Evolutionary conservation across 768 basidiomycete species (phyloP).

Genomic region (Leucocoprinus birnbaumii): DNA sequence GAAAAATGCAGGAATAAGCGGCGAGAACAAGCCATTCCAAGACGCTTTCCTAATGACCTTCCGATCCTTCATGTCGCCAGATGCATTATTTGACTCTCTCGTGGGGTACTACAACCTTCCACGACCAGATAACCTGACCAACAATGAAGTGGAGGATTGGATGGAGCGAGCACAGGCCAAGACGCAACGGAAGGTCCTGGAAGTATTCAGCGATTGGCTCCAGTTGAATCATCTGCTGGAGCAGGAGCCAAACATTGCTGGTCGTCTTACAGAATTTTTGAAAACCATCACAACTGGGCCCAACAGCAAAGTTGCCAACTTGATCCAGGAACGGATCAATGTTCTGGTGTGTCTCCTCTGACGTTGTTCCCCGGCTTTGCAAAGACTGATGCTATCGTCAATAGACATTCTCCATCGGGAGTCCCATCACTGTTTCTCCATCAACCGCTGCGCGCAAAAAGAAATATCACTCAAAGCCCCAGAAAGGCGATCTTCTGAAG

Average conservation of each 20-base stretch:
- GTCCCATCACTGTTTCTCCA: conserved; percentile 20
- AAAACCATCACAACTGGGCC: conserved; percentile 25
- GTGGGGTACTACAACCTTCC: conserved; percentile 59
- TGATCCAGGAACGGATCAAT: conserved; percentile 47
- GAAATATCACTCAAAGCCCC: conserved; percentile 44
- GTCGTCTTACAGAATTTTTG: conserved; percentile 55
- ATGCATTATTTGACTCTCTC: conserved; percentile 66
- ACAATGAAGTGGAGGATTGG: conserved; percentile 63
- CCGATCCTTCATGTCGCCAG: conserved; percentile 72
- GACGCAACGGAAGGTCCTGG: conserved; percentile 59
- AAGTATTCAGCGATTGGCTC: conserved; percentile 58
- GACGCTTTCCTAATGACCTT: conserved; percentile 82
- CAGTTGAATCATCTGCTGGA: conserved; percentile 58
- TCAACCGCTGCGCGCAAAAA: conserved; percentile 25
- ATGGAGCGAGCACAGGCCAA: conserved; percentile 56
- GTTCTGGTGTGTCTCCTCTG: conserved; percentile 42
- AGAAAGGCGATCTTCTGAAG: conserved; percentile 60
- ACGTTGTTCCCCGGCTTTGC: neutral
- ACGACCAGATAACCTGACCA: conserved; percentile 44
- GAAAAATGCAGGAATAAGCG: conserved; percentile 19
- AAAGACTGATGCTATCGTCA: conserved; percentile 9
- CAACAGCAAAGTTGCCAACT: conserved; percentile 37
- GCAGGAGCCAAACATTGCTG: conserved; percentile 62
- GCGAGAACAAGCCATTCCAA: conserved; percentile 33
- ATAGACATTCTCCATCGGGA: conserved; percentile 21